Evolutionary conservation across 2,329 filamentous ascomycete genomes (phyloP).

Genomic region (Phialocephala sp.): DNA sequence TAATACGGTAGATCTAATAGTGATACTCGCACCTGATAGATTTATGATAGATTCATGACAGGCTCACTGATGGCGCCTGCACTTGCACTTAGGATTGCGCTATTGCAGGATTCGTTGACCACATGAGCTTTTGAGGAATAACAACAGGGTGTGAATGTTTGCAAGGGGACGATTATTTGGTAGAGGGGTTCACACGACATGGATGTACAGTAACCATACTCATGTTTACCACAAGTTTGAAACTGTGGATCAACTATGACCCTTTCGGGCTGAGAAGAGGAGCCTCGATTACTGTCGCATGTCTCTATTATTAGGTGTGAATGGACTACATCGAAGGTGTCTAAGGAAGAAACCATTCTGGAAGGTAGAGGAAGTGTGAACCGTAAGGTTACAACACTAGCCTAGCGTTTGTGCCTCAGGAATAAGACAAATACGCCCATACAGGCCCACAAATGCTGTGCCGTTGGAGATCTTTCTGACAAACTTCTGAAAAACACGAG

Average conservation of each 20-base stretch:
- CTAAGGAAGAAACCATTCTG: background rate
- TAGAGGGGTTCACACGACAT: background rate
- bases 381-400: no score
- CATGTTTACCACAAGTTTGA: background rate
- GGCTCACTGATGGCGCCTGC: background rate
- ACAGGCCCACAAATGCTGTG: background rate
- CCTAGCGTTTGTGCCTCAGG: no score
- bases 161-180: background rate
- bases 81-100: background rate
- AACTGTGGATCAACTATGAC: background rate
- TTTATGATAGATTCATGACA: background rate
- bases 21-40: background rate
- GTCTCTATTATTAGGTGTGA: background rate
- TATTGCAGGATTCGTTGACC: background rate
- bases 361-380: no score
- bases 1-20: background rate
- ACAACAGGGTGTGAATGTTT: background rate
- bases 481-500: background rate
- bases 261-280: background rate
- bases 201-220: background rate
- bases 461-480: background rate
- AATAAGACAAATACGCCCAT: no score
- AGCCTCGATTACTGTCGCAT: background rate
- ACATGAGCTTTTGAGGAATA: background rate
- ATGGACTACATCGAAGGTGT: background rate